These are phyloP conservation scores for Hysterium pulicare DNA, from an alignment of 2,329 filamentous ascomycete species.

Conservation along the genomic window DNA sequence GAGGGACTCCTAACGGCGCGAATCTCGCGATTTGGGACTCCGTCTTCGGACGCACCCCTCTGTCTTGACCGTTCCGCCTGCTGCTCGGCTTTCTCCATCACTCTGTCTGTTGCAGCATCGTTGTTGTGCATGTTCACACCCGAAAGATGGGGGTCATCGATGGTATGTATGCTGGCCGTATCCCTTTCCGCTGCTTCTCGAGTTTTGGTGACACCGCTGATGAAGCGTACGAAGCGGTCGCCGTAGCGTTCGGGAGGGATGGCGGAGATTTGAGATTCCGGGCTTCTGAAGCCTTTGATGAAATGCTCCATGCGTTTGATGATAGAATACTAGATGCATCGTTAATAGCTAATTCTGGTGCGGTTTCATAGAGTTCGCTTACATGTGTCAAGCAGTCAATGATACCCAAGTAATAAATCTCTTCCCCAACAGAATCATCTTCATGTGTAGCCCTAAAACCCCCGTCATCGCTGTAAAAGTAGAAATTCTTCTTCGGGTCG, in stretches of 20 bases:
- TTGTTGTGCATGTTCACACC: slow-evolving; percentile 35
- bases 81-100: slow-evolving; percentile 60
- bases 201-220: slow-evolving; percentile 86
- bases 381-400: slow-evolving; percentile 98
- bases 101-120: slow-evolving; percentile 48
- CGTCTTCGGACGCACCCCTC: slow-evolving; percentile 47
- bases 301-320: slow-evolving; percentile 96
- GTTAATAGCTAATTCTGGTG: slow-evolving; percentile 20
- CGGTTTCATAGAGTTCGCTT: slow-evolving; percentile 43
- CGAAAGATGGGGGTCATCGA: slow-evolving; percentile 36
- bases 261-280: slow-evolving; percentile 85
- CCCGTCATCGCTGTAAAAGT: slow-evolving; percentile 92
- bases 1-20: slow-evolving; percentile 56
- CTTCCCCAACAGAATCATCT: slow-evolving; percentile 76
- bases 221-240: slow-evolving; percentile 89
- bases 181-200: slow-evolving; percentile 72
- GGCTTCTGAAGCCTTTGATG: slow-evolving; percentile 86
- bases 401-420: slow-evolving; percentile 97
- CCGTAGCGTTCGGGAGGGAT: slow-evolving; percentile 88
- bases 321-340: slow-evolving; percentile 70
- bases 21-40: slow-evolving; percentile 62
- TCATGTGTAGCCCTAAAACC: slow-evolving; percentile 92
- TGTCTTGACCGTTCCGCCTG: slow-evolving; percentile 57
- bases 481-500: slow-evolving; percentile 64
- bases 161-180: slow-evolving; percentile 28